A percentile compares a stretch with the other conserved stretches of the same genome.
Conservation (phyloP, 176 grass and related monocot genomes). For the Aegilops tauschii region DNA sequence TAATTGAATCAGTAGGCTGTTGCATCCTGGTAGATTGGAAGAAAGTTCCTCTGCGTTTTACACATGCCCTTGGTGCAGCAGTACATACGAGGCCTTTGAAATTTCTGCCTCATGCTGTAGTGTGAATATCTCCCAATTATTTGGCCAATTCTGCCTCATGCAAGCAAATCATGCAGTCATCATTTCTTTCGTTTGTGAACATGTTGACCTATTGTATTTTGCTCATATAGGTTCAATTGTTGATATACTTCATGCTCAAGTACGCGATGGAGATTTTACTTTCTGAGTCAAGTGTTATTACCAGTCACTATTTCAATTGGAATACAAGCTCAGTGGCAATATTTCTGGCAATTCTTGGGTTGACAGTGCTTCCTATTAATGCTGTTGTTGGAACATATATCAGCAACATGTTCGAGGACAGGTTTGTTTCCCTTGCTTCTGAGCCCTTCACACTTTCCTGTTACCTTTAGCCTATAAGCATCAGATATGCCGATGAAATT, state of each 20-base stretch:
- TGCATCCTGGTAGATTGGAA: not conserved
- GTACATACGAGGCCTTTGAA: not conserved
- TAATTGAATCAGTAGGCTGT: not conserved
- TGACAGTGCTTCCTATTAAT: constrained; percentile 94
- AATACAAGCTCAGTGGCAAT: constrained; percentile 87
- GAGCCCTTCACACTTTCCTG: not conserved
- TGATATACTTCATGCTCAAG: constrained; percentile 99
- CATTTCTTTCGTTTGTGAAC: not conserved
- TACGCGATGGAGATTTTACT: constrained; percentile 98
- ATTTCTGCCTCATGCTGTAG: not conserved
- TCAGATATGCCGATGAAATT: not conserved
- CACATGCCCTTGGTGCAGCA: not conserved
- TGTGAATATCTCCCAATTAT: not conserved
- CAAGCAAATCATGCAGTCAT: not conserved
- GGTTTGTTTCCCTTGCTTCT: constrained; percentile 42
- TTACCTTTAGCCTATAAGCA: not conserved
- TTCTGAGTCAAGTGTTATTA: constrained; percentile 95
- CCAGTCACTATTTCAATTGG: constrained; percentile 90
- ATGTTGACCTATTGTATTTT: constrained; percentile 9
- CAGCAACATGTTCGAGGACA: constrained; percentile 99
- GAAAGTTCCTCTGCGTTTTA: not conserved
- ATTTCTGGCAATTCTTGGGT: constrained; percentile 88
- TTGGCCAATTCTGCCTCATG: not conserved
- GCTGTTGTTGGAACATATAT: constrained; percentile 94
- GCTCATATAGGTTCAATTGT: constrained; percentile 70